Conservation (phyloP, 2,329 filamentous ascomycete species). For the Ampelomyces quisqualis region DNA sequence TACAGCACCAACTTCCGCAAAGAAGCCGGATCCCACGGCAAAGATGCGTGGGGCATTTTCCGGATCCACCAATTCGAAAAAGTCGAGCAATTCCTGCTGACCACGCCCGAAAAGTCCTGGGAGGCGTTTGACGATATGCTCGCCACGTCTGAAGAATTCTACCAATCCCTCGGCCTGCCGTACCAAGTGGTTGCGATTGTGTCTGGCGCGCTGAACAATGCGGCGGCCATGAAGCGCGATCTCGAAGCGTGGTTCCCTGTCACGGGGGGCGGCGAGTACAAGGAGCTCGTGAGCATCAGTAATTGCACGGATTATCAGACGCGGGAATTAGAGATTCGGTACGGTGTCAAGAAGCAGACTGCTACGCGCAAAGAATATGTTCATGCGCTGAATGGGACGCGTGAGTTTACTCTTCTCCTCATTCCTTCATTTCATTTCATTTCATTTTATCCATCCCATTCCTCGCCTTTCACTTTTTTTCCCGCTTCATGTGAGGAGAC, state of each 20-base stretch:
- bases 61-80: constrained; percentile 96
- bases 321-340: constrained; percentile 88
- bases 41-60: constrained; percentile 97
- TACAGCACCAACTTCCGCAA: constrained; percentile 95
- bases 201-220: constrained; percentile 77
- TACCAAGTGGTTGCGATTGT: constrained; percentile 94
- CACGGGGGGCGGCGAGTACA: constrained; percentile 78
- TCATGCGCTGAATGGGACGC: constrained; percentile 81
- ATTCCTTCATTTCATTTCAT: no score
- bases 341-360: constrained; percentile 78
- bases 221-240: constrained; percentile 80
- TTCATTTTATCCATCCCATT: no score
- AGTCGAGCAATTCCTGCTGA: constrained; percentile 51
- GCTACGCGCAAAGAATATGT: constrained; percentile 84
- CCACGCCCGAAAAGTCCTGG: constrained; percentile 80
- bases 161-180: constrained; percentile 82
- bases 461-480: no score
- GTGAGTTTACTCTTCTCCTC: constrained; percentile 19
- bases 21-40: constrained; percentile 87
- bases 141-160: constrained; percentile 86
- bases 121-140: constrained; percentile 95
- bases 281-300: constrained; percentile 94
- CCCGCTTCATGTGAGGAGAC: no score
- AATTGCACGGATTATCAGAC: constrained; percentile 99
- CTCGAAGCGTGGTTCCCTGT: constrained; percentile 76